These are phyloP conservation scores for Pseudoperonospora humuli DNA, from an alignment of 352 stramenopile genomes.

Conservation along the genomic window DNA sequence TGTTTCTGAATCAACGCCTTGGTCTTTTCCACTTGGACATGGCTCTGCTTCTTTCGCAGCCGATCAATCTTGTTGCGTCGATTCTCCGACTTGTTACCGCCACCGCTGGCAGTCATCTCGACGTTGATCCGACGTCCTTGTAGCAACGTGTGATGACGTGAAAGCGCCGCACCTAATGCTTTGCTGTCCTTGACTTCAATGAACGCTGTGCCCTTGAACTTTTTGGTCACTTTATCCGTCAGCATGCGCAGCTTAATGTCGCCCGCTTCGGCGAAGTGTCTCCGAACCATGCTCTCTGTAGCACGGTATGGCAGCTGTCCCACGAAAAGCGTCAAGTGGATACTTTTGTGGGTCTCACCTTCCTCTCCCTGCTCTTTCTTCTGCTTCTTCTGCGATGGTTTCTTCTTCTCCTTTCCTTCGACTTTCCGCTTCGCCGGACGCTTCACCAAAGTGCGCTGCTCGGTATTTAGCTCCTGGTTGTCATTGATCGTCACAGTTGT, in stretches of 20 bases:
- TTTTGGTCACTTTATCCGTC: constrained; percentile 78
- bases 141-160: constrained; percentile 72
- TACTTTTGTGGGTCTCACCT: constrained; percentile 40
- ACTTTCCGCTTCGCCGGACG: constrained; percentile 34
- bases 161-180: constrained; percentile 65
- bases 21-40: constrained; percentile 78
- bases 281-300: constrained; percentile 51
- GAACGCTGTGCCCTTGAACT: constrained; percentile 80
- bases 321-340: constrained; percentile 83
- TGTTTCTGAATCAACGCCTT: constrained; percentile 76
- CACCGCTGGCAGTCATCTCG: constrained; percentile 74
- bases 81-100: constrained; percentile 76
- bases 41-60: constrained; percentile 74
- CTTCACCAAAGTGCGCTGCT: constrained; percentile 48
- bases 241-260: constrained; percentile 75
- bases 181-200: constrained; percentile 83
- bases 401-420: constrained; percentile 12
- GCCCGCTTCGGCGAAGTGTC: constrained; percentile 68
- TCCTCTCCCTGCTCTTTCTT: constrained; percentile 30
- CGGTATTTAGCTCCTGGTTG: constrained; percentile 28
- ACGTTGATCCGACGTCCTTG: constrained; percentile 81
- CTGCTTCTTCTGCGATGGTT: constrained; percentile 11
- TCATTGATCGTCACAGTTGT: not conserved
- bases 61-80: constrained; percentile 59
- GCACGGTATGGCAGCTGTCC: constrained; percentile 73